A percentile compares a stretch with the other conserved stretches of the same genome.
phyloP scores from a whole-genome alignment of 1,284 basidiomycete species.

The Cutaneotrichosporon mucoides region DNA sequence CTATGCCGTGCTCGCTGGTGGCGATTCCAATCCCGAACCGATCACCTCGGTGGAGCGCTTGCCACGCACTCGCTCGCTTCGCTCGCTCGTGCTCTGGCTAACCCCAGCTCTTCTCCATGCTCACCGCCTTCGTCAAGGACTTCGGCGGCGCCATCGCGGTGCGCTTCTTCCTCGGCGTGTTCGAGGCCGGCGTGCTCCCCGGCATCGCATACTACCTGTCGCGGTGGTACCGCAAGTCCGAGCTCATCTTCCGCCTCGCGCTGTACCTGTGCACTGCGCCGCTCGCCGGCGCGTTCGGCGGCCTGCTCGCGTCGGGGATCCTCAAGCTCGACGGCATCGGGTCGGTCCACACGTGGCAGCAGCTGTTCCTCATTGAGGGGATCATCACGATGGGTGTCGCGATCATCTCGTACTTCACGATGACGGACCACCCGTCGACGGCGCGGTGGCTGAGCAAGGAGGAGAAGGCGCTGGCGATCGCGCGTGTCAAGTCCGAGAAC shows the following conservation, averaged over 20 bases:
- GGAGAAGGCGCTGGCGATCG: constrained; percentile 26
- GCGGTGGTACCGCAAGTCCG: constrained; percentile 19
- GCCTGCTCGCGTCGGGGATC: constrained; percentile 22
- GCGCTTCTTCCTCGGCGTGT: constrained; percentile 35
- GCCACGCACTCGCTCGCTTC: too few species aligned
- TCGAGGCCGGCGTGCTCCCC: constrained; percentile 34
- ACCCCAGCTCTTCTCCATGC: constrained; percentile 26
- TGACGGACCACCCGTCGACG: constrained; percentile 27
- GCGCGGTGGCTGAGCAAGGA: constrained; percentile 25
- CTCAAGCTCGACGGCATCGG: constrained; percentile 23
- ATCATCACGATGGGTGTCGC: constrained; percentile 33
- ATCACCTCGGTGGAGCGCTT: too few species aligned
- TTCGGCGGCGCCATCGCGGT: constrained; percentile 15
- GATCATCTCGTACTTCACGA: constrained; percentile 24
- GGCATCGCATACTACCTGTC: constrained; percentile 35
- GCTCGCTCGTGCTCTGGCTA: too few species aligned
- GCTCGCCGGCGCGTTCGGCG: constrained; percentile 18
- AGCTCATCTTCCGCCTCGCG: constrained; percentile 16
- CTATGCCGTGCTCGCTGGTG: too few species aligned
- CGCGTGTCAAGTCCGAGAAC: constrained; percentile 27
- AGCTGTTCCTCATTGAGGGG: constrained; percentile 33
- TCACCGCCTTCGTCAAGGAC: constrained; percentile 27
- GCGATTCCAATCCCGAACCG: too few species aligned
- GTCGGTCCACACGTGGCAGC: constrained; percentile 18
- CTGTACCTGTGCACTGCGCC: constrained; percentile 17